Base-by-base conservation (phyloP, 169 alveolate genomes). In the Toxoplasma gondii region DNA sequence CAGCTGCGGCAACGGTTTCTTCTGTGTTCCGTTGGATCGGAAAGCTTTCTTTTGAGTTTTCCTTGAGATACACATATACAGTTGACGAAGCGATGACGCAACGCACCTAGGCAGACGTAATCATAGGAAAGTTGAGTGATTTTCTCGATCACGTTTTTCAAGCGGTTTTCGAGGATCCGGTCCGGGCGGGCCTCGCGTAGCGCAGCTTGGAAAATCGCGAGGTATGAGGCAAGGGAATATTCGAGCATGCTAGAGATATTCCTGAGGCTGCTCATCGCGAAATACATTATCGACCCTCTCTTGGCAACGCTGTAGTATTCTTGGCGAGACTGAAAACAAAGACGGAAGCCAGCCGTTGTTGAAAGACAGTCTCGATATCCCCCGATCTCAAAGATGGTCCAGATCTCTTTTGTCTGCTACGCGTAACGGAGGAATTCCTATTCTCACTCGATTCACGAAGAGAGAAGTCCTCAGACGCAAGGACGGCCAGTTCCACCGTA, bases 231-330 rank as follows among this genome's bases (percentile, higher is more conserved):
- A 69, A 98, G 97, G 45, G 99, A 98, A 96, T 98, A 98, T 95
- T 98, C 99, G 94, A 98, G 98, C 99, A 98, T 98, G 70, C 97
- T 97, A 70, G 99, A 96, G 22, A 98, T 97, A 88, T 98, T 97
- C 69, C 98, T 96, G 88, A 98, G 96, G 80, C 99, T 99, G 78
- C 97, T 92, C 98, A 98, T 98, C n/a, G 99, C 98, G 96, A 98
- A 98, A 97, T 98, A 98, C 88, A 96, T 91, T 64, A 96, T 96
- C 39, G 96, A 92, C 16, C 97, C 97, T 12, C 97, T 88, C 94
- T 96, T 96, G 34, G 97, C 97, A 1, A 96, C 97, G 74, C 94
- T 44, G 64, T 95, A 91, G 78, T 92, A 95, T 70, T 82, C 95
- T n/a, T 58, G 70, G 0, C 96, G 92, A 19, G 82, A 58, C 96